Evolutionary conservation across 495 filamentous ascomycete genomes (phyloP).

Genomic region (Xylaria scruposa): DNA sequence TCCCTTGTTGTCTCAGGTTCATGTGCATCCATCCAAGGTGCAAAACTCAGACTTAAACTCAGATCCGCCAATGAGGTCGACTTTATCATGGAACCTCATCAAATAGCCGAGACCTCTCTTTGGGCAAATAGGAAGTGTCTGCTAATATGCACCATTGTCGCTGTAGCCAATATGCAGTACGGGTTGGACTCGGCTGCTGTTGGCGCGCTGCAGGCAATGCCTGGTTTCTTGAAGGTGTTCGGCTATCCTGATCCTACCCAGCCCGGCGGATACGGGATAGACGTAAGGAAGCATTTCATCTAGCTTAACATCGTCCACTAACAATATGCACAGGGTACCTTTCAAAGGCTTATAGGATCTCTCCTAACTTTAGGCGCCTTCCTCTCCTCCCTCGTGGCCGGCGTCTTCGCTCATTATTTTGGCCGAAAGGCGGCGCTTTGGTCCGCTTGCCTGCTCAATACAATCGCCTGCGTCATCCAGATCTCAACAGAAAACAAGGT

Average conservation of each 20-base stretch:
- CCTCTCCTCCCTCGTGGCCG: slow-evolving; percentile 44
- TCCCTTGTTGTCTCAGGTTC: not conserved
- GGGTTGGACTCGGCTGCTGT: slow-evolving; percentile 52
- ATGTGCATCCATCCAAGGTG: not conserved
- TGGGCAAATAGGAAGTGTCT: slow-evolving; percentile 51
- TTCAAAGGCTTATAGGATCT: slow-evolving; percentile 51
- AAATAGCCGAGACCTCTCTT: slow-evolving; percentile 46
- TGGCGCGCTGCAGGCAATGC: slow-evolving; percentile 51
- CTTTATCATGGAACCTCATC: slow-evolving; percentile 22
- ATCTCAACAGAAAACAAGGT: slow-evolving; percentile 51
- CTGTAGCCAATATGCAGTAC: slow-evolving; percentile 53
- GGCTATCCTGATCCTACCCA: slow-evolving; percentile 49
- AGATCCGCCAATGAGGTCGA: not conserved
- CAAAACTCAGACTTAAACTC: not conserved
- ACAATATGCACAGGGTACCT: slow-evolving; percentile 34
- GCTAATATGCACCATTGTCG: slow-evolving; percentile 47
- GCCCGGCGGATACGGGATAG: slow-evolving; percentile 40
- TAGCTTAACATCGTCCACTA: slow-evolving; percentile 12
- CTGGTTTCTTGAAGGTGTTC: slow-evolving; percentile 54
- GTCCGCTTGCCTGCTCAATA: slow-evolving; percentile 52
- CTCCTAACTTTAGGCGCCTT: slow-evolving; percentile 52
- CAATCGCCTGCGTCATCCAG: slow-evolving; percentile 54
- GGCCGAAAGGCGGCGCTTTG: slow-evolving; percentile 55
- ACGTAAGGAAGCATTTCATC: slow-evolving; percentile 29
- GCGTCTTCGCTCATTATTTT: slow-evolving; percentile 50